These are phyloP conservation scores for Triticum turgidum DNA, from an alignment of 176 grass and related monocot species.

Conservation along the genomic window DNA sequence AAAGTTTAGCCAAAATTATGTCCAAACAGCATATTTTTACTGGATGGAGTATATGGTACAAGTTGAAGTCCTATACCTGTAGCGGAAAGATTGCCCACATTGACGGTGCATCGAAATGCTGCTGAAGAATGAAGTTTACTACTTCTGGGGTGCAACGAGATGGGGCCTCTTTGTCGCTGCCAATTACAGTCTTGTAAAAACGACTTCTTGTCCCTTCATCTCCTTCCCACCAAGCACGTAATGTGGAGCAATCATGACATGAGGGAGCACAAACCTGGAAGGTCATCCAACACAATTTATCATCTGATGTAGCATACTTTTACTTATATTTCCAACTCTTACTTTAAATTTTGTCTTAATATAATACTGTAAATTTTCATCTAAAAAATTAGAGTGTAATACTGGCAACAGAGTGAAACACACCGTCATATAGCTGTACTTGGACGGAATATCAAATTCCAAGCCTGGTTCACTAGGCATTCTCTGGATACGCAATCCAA, in stretches of 20 bases:
- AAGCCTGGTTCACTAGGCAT: conserved; percentile 84
- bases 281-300: background rate
- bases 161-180: conserved; percentile 66
- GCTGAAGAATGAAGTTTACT: conserved; percentile 76
- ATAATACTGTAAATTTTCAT: background rate
- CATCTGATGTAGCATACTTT: conserved; percentile 9
- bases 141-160: conserved; percentile 79
- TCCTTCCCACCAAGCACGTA: conserved; percentile 99
- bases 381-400: background rate
- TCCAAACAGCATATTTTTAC: background rate
- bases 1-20: background rate
- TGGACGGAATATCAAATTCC: conserved; percentile 94
- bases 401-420: conserved; percentile 20
- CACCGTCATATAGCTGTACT: conserved; percentile 97
- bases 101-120: conserved; percentile 82
- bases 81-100: conserved; percentile 99
- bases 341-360: background rate
- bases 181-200: conserved; percentile 68
- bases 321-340: conserved; percentile 17
- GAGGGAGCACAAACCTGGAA: conserved; percentile 97
- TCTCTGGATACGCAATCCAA: conserved; percentile 96
- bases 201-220: conserved; percentile 72
- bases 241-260: conserved; percentile 95
- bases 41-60: background rate
- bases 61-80: conserved; percentile 57